Percentiles rank a stretch among this genome's conserved stretches.
Conservation (phyloP, 495 filamentous ascomycete genomes). For the Penicillium samsonianum region DNA sequence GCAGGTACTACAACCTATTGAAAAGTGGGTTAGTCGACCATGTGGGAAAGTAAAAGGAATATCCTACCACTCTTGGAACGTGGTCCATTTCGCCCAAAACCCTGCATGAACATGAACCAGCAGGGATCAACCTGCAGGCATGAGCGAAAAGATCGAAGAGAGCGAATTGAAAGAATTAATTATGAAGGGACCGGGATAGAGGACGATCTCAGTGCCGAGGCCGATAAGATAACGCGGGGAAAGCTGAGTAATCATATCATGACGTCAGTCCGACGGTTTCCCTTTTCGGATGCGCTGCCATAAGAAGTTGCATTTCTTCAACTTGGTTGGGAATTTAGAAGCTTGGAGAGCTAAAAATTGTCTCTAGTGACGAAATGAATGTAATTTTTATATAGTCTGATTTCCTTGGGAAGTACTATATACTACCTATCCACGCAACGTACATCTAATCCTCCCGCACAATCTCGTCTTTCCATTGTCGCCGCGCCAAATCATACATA, state of each 20-base stretch:
- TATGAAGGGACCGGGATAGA: constrained; percentile 7
- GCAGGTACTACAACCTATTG: constrained; percentile 52
- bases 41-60: not conserved
- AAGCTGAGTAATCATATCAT: constrained; percentile 9
- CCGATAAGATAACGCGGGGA: constrained; percentile 14
- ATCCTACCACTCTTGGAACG: constrained; percentile 48
- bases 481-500: constrained; percentile 40
- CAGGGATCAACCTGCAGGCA: constrained; percentile 16
- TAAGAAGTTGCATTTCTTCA: no score
- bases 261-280: not conserved
- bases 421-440: not conserved
- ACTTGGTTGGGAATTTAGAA: not conserved
- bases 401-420: not conserved
- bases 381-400: not conserved
- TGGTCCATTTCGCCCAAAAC: constrained; percentile 43
- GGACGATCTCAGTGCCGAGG: not conserved
- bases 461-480: constrained; percentile 33
- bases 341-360: not conserved
- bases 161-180: constrained; percentile 1
- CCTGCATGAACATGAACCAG: constrained; percentile 30
- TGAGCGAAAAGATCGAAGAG: constrained; percentile 7
- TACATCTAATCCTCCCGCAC: constrained; percentile 14
- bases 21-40: constrained; percentile 1
- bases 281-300: not conserved
- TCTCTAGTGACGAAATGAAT: not conserved